Base-by-base conservation (phyloP, 495 filamentous ascomycete species). In the Hyaloscypha bicolor region DNA sequence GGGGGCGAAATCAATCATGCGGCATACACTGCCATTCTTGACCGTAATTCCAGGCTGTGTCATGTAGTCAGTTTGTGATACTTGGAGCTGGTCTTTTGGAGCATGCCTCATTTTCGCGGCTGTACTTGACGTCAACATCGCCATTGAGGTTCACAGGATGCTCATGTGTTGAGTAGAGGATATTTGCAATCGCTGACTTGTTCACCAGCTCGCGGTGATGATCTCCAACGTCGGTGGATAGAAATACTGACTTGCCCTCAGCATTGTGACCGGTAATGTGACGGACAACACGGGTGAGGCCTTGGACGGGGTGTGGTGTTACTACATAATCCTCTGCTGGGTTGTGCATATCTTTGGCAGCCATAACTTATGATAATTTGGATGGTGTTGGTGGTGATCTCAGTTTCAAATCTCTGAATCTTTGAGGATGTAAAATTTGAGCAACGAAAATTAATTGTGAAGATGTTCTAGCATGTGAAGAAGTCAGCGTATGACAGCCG, bases 151-250 rank as follows among this genome's bases (percentile, higher is more conserved):
- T 58, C 22, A 76, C 73, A 3, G 79, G 84, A 76, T 83, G 85
- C 74, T 77, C 81, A 14, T 78, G 78, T 5, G 76, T 88, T 65
- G 84, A 85, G 80, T 79, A 81, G 55, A 80, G 79, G 60, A 82
- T 76, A 63, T 71, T 73, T 19, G 68, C 64, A 16, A 73, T 5
- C 12, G 68, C 71, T 16, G 65, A 56, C 12, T 73, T 62, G 2
- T 71, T 68, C 22, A 60, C 59, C 64, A 78, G 70, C n/a, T 70
- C 62, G 32, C 66, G 64, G 62, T 71, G 55, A n/a, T 59, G 62
- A 57, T 53, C 66, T 42, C 35, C 62, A 58, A 1, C 64, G 67
- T 62, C 69, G 30, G 52, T 67, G 45, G 53, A 39, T 4, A 72
- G 61, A 64, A 82, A 76, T 45, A 78, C 68, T 2, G 76, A 71